Evolutionary conservation across 2,329 filamentous ascomycete genomes (phyloP).

Genomic region (Immersiporthe knoxdaviesiana): DNA sequence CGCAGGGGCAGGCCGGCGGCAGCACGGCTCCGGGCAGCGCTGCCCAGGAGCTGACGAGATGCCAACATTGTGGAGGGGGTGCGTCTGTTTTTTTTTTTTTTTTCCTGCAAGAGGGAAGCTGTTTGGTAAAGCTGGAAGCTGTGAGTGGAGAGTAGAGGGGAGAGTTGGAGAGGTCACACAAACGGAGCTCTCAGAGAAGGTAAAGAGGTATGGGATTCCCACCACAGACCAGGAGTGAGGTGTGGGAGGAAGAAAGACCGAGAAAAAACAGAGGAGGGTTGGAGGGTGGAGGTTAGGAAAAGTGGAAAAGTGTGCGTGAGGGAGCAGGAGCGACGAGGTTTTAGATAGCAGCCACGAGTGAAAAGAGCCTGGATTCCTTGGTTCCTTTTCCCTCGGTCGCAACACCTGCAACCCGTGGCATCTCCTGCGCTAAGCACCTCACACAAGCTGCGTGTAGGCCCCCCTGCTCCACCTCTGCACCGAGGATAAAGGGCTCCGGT

Average conservation of each 20-base stretch:
- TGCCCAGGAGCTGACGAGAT: constrained; percentile 71
- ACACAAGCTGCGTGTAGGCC: constrained; percentile 13
- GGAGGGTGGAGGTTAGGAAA: neutral
- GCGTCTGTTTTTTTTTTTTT: constrained; percentile 14
- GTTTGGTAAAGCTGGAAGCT: constrained; percentile 11
- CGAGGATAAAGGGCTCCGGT: constrained; percentile 11
- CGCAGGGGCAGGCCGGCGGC: constrained; percentile 63
- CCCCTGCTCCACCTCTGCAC: constrained; percentile 19
- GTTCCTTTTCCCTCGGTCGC: constrained; percentile 27
- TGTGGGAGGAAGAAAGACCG: constrained; percentile 1
- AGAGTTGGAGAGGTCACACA: constrained; percentile 31
- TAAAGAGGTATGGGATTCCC: constrained; percentile 27
- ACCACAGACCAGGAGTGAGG: constrained; percentile 18
- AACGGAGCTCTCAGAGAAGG: constrained; percentile 32
- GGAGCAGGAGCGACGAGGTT: constrained; percentile 27
- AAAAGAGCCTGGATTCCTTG: constrained; percentile 24
- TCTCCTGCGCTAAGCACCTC: constrained; percentile 22
- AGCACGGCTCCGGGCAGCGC: constrained; percentile 63
- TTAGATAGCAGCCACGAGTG: constrained; percentile 26
- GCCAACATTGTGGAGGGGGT: constrained; percentile 63
- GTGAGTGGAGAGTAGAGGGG: constrained; percentile 24
- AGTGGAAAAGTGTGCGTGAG: neutral
- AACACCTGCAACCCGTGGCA: constrained; percentile 16
- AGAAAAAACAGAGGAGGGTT: neutral
- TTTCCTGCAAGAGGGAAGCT: constrained; percentile 1